Evolutionary conservation across 306 rosid genomes (phyloP), one percentile per base, ranked within the genome.

Genomic region (Macrotyloma uniflorum): DNA sequence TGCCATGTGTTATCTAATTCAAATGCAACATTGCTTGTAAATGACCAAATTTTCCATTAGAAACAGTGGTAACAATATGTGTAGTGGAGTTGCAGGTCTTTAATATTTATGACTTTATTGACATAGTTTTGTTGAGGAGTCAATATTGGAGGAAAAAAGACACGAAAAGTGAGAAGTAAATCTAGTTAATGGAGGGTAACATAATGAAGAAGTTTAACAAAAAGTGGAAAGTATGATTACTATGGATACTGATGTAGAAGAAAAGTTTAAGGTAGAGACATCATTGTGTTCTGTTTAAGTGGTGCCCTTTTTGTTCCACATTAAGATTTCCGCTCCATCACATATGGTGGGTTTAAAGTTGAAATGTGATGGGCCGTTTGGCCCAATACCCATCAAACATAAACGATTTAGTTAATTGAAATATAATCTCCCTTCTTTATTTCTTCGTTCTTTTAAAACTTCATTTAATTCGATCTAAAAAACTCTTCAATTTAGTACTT

Each of bases 281-380:
- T 77, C 23, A 84, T 66, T 76, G 43, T 76, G 80, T 80, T 76
- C 13, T 72, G 30, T 72, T 72, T 57, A 54, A 74, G 84, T 57
- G 70, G 54, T 55, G 18, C 55, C 63, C 76, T 76, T 80, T 72
- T 80, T 54, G 82, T 85, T 75, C 66, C 75, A 47, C 62, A 19
- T 79, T 50, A 4, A 13, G n/a, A 43, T 70, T 70, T 65, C 43
- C 38, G 67, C 75, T 66, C 58, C 64, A 28, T 54, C 20, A 15
- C 62, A 76, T 33, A 33, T 72, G 49, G 57, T 72, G 66, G 51
- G 30, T 65, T 74, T 19, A 28, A 47, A 65, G 24, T 49, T 40
- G n/a, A 38, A 23, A 40, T 73, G 40, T 30, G 3, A 30, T 30
- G 33, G 33, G 33, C 33, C 33, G 33, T 30, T 30, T 1, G 33